Conservation (phyloP, 495 filamentous ascomycete species). For the Podospora tetraspora region DNA sequence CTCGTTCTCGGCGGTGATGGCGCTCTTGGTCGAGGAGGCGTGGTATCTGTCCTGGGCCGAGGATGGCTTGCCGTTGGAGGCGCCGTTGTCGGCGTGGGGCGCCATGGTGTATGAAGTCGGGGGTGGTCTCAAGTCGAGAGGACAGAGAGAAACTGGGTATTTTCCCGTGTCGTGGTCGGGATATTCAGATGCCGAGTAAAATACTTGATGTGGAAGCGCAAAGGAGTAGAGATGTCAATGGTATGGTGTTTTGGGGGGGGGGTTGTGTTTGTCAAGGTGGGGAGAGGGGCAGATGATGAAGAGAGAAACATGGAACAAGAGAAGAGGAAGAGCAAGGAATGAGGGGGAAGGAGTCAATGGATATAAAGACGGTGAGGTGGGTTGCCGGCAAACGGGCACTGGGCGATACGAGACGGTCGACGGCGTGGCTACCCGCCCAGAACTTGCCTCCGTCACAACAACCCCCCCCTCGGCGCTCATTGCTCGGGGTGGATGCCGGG, state of each 20-base stretch:
- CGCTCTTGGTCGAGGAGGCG: slow-evolving; percentile 68
- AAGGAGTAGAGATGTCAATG: background rate
- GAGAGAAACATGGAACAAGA: background rate
- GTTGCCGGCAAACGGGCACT: background rate
- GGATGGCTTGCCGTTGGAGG: slow-evolving; percentile 29
- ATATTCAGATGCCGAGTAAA: background rate
- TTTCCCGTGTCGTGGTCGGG: no score
- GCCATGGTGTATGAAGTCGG: slow-evolving; percentile 41
- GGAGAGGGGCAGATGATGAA: background rate
- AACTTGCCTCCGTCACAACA: background rate
- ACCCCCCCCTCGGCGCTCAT: no score
- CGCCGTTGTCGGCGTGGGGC: slow-evolving; percentile 48
- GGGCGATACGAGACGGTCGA: background rate
- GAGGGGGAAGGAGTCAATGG: background rate
- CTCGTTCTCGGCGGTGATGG: slow-evolving; percentile 73
- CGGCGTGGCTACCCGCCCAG: background rate
- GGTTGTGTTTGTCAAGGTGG: background rate
- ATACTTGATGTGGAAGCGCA: background rate
- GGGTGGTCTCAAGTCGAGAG: background rate
- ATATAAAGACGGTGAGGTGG: slow-evolving; percentile 6
- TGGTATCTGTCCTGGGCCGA: slow-evolving; percentile 58
- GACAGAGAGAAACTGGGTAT: background rate
- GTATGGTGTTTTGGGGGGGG: background rate
- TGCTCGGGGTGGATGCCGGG: no score
- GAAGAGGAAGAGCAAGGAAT: background rate